Percentiles rank a stretch among this genome's conserved stretches.
Conservation (phyloP, 2,329 filamentous ascomycete species). For the Ophiocordyceps camponoti-rufipedis region DNA sequence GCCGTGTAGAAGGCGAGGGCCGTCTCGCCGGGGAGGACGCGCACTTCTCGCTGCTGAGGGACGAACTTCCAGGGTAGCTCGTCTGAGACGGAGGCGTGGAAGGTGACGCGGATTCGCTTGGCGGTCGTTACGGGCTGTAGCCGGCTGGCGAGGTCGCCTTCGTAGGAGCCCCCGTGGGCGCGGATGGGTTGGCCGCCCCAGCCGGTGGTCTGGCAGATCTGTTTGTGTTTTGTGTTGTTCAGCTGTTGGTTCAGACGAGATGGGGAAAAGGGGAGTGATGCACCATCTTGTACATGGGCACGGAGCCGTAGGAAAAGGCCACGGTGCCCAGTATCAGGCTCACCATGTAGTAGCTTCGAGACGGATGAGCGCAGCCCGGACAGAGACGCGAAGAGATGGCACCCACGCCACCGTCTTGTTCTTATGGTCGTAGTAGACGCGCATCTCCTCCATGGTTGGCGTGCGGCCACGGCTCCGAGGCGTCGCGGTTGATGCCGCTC, state of each 20-base stretch:
- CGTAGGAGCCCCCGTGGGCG: constrained; percentile 40
- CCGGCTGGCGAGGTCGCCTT: constrained; percentile 51
- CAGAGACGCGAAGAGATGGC: constrained; percentile 1
- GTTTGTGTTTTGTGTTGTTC: too few species aligned
- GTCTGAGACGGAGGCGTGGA: constrained; percentile 89
- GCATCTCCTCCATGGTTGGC: constrained; percentile 42
- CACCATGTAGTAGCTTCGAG: constrained; percentile 48
- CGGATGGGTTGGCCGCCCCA: constrained; percentile 90
- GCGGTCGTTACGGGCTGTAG: constrained; percentile 65
- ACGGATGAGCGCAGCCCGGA: constrained; percentile 5
- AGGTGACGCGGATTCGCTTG: constrained; percentile 82
- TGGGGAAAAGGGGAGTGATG: constrained; percentile 2
- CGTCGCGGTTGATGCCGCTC: constrained; percentile 13
- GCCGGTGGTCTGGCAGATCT: constrained; percentile 69
- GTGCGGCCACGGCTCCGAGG: constrained; percentile 7
- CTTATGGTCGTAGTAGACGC: constrained; percentile 44
- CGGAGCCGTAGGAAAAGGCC: constrained; percentile 65
- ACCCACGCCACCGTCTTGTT: constrained; percentile 40
- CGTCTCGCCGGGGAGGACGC: constrained; percentile 88
- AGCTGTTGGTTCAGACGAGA: background rate
- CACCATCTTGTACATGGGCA: constrained; percentile 79
- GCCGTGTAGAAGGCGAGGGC: constrained; percentile 95
- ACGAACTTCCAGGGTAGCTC: constrained; percentile 94
- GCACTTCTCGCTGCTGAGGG: constrained; percentile 90
- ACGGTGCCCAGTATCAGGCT: constrained; percentile 66